These are phyloP conservation scores for Aspergillus asperescens DNA, from an alignment of 495 filamentous ascomycete species.

Conservation along the genomic window DNA sequence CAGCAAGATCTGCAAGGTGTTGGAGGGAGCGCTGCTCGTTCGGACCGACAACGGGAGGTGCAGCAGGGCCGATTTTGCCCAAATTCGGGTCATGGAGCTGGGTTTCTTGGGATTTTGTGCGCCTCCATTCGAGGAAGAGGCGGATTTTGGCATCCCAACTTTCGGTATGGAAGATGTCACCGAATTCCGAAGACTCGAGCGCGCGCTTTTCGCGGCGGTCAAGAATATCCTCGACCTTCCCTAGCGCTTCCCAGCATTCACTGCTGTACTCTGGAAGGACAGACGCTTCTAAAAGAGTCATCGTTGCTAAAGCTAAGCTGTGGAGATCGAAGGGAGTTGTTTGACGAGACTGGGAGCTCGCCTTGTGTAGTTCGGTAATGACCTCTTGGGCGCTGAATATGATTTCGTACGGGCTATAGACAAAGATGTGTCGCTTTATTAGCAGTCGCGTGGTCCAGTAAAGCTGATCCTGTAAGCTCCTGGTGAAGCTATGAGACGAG, in stretches of 20 bases:
- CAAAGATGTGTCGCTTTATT: slow-evolving; percentile 50
- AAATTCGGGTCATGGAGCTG: slow-evolving; percentile 33
- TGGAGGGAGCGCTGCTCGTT: slow-evolving; percentile 52
- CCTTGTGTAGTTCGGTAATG: slow-evolving; percentile 50
- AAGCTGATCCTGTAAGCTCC: slow-evolving; percentile 56
- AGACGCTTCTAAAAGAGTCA: slow-evolving; percentile 62
- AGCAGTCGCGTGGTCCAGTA: slow-evolving; percentile 72
- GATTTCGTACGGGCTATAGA: slow-evolving; percentile 54
- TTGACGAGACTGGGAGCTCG: slow-evolving; percentile 40
- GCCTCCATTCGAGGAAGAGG: slow-evolving; percentile 43
- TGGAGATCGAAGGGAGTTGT: slow-evolving; percentile 65
- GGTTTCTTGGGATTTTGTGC: slow-evolving; percentile 36
- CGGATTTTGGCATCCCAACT: slow-evolving; percentile 46
- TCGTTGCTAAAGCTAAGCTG: slow-evolving; percentile 58
- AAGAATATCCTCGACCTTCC: slow-evolving; percentile 43
- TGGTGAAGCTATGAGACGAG: slow-evolving; percentile 29
- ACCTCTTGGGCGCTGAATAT: slow-evolving; percentile 58
- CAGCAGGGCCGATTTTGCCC: slow-evolving; percentile 19
- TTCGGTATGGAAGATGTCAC: slow-evolving; percentile 36
- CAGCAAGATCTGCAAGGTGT: slow-evolving; percentile 61
- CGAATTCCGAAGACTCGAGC: slow-evolving; percentile 27
- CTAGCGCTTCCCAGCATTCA: slow-evolving; percentile 42
- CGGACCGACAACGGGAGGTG: slow-evolving; percentile 40
- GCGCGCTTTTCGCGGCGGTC: slow-evolving; percentile 33
- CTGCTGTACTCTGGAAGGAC: slow-evolving; percentile 43